These are phyloP conservation scores for Symbiodinium natans DNA, from an alignment of 73 alveolate species.

Conservation along the genomic window DNA sequence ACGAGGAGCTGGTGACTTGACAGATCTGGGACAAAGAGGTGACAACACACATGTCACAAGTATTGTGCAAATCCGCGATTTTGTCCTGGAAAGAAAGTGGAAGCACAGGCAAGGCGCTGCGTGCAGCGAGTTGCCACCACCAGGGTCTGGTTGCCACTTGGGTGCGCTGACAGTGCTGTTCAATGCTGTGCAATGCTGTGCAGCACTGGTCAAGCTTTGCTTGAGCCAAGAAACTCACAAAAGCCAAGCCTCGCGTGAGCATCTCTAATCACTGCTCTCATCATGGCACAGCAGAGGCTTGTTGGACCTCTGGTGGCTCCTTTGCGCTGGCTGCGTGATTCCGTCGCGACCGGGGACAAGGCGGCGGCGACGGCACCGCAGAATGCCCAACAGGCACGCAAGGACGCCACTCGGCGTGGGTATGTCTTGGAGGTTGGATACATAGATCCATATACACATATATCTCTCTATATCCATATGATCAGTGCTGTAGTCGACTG, in stretches of 20 bases:
- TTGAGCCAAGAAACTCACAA: too few species aligned
- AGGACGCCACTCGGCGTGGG: neutral
- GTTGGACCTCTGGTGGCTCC: constrained; percentile 72
- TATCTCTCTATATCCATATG: too few species aligned
- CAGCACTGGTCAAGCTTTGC: neutral
- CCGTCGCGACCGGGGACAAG: constrained; percentile 39
- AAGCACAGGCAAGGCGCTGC: constrained; percentile 54
- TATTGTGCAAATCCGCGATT: too few species aligned
- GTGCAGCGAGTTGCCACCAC: constrained; percentile 46
- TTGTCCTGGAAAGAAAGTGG: neutral
- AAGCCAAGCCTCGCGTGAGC: too few species aligned
- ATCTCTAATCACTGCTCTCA: too few species aligned
- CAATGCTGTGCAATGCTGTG: neutral
- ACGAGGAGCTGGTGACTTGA: neutral
- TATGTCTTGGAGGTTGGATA: neutral
- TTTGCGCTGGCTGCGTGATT: constrained; percentile 72
- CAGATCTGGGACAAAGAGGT: neutral
- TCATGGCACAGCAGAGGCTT: constrained; percentile 32
- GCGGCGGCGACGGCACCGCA: constrained; percentile 70
- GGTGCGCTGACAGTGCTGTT: neutral
- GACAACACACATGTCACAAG: too few species aligned
- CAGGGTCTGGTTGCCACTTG: constrained; percentile 54
- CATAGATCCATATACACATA: neutral
- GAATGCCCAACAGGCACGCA: constrained; percentile 59
- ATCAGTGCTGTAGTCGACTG: too few species aligned